phyloP scores from a whole-genome alignment of 1,139 yeast genomes.

The Diutina siamensis region DNA sequence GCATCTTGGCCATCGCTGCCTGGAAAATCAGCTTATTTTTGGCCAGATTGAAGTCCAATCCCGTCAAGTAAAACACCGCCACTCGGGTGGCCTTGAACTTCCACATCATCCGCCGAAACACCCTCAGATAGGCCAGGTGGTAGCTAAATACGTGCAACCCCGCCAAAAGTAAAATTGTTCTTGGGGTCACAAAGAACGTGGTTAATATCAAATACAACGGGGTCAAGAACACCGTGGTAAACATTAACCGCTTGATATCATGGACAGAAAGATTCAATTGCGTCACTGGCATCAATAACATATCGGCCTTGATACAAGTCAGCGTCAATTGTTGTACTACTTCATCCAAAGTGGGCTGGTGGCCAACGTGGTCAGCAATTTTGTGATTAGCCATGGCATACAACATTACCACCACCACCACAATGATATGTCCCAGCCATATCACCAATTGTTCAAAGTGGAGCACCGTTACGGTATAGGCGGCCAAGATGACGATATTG shows the following conservation, averaged over 20 bases:
- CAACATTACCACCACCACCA: constrained; percentile 55
- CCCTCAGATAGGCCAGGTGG: constrained; percentile 77
- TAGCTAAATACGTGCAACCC: constrained; percentile 66
- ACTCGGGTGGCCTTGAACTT: constrained; percentile 61
- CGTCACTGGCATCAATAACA: constrained; percentile 68
- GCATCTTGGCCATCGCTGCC: constrained; percentile 51
- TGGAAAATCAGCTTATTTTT: constrained; percentile 38
- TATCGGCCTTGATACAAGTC: constrained; percentile 64
- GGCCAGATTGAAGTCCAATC: constrained; percentile 64
- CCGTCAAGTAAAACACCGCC: constrained; percentile 71
- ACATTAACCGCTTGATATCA: constrained; percentile 67
- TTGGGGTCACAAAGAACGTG: constrained; percentile 57
- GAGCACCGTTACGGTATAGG: constrained; percentile 48
- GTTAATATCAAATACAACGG: constrained; percentile 70
- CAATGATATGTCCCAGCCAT: constrained; percentile 70
- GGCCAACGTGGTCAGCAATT: constrained; percentile 40
- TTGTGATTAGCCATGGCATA: constrained; percentile 51
- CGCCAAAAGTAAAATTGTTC: constrained; percentile 46
- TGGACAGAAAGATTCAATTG: constrained; percentile 58
- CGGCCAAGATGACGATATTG: constrained; percentile 49
- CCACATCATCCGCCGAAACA: constrained; percentile 77
- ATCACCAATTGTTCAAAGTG: constrained; percentile 65
- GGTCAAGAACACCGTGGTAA: constrained; percentile 75
- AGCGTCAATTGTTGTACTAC: constrained; percentile 73
- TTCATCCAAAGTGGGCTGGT: constrained; percentile 78